Conservation (phyloP, 495 filamentous ascomycete species). For the Arthonia radiata region DNA sequence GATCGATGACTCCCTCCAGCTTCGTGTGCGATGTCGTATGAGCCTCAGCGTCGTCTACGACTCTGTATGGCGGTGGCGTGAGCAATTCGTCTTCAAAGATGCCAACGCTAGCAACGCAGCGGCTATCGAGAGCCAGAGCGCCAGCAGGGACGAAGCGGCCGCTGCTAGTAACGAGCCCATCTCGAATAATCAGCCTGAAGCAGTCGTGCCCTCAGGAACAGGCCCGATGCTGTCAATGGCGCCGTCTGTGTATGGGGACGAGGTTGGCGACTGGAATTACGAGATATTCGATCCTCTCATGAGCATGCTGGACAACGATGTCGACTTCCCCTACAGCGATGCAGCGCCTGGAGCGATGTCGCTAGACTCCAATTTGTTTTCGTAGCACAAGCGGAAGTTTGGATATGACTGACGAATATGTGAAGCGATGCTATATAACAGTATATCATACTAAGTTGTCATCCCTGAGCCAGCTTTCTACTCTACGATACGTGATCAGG, state of each 20-base stretch:
- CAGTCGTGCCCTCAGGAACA: conserved; percentile 17
- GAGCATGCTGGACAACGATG: conserved; percentile 58
- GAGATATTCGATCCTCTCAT: conserved; percentile 75
- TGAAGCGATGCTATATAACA: too few species aligned
- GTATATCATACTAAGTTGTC: too few species aligned
- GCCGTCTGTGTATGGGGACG: conserved; percentile 13
- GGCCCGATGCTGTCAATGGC: too few species aligned
- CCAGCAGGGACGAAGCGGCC: conserved; percentile 15
- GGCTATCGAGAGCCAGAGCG: conserved; percentile 61
- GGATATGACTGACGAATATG: too few species aligned
- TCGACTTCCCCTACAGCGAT: too few species aligned
- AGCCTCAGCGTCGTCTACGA: conserved; percentile 87
- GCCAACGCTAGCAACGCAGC: conserved; percentile 14
- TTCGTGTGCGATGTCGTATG: conserved; percentile 73
- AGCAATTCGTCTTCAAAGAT: conserved; percentile 54
- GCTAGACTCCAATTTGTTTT: too few species aligned
- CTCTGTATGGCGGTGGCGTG: conserved; percentile 81
- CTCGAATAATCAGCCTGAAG: conserved; percentile 17
- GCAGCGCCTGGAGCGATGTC: too few species aligned
- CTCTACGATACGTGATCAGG: too few species aligned
- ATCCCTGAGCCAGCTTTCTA: too few species aligned
- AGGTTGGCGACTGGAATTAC: conserved; percentile 41
- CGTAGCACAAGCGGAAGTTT: too few species aligned
- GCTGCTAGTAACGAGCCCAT: conserved; percentile 1
- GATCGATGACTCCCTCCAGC: conserved; percentile 49